Base-by-base conservation (phyloP, 257 asterid species). In the Plantago major region DNA sequence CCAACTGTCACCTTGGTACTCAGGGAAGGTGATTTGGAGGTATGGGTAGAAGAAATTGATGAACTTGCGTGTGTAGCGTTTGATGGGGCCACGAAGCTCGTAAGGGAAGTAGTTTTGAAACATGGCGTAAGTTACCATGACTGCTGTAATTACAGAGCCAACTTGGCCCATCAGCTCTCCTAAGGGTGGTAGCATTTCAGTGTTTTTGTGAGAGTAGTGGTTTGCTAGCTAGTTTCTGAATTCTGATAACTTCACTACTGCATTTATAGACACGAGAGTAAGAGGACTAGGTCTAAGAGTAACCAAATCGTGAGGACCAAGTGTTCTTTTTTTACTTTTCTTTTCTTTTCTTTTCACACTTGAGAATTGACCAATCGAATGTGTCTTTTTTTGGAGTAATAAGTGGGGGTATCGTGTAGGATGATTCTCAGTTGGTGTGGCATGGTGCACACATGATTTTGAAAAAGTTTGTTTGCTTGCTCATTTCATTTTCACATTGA, bases 61-160 rank as follows among this genome's bases (percentile, higher is more conserved):
- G 33, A 66, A 0, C 22, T 67, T 67, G 6, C 30, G 65, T 11
- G 65, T 11, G 53, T 67, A 48, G 11, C 43, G 44, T 43, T 22
- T 50, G 45, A 67, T 58, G 17, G 60, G 52, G 37, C 52, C 59
- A 10, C 53, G 71, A 16, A 47, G 51, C 15, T 67, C 60, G 37
- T 57, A 47, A 33, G 71, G 71, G 53, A 67, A 58, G 14, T 67
- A 67, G 65, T 67, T 67, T 28, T 67, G 65, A 30, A 67, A 58
- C 65, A 67, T 67, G 65, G 65, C 52, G 40, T 58, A 42, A 14
- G 59, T 65, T 3, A 58, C 51, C 71, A 57, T 40, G 19, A 67
- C 17, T 11, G 58, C 71, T 12, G 64, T 57, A 33, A 66, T 37
- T 48, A 64, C 64, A 40, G 71, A 56, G 12, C 51, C 71, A 43